Base-by-base conservation (phyloP, 148 eudicot genomes). In the Rhododendron molle region DNA sequence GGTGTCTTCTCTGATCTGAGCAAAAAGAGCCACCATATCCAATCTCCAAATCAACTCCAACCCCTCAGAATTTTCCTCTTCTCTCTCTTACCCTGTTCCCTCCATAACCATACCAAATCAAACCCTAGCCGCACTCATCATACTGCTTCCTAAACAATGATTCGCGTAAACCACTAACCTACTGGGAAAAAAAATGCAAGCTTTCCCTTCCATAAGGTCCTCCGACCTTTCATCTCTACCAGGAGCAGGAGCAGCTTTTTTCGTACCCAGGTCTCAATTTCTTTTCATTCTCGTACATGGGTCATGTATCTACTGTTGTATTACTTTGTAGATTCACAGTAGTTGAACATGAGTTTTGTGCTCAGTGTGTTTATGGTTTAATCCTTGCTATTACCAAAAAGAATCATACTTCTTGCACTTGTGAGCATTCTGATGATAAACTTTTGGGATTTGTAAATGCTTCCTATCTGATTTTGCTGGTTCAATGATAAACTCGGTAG, bases 41-140 rank as follows among this genome's bases (percentile, higher is more conserved):
- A 7, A 26, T n/a, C 72, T 65, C 13, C 72, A n/a, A 26, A 65
- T n/a, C 30, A 65, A 65, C 72, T 65, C 4, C 30, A 26, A 65
- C 32, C 28, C 69, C 12, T 54, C 30, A n/a, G 13, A n/a, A 76
- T 93, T 92, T 93, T 85, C 96, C 98, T 78, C 95, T 1, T 21
- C 72, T 26, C 30, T 65, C 26, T 9, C 14, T 65, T 60, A 10
- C 67, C 67, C 26, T 23, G 9, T 21, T 60, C 11, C 26, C 67
- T 60, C n/a, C 69, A 21, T 3, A 67, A 26, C 5, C 69, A 21
- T 7, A 60, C 28, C 69, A 60, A 60, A 60, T 65, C 1, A 9
- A 65, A n/a, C 32, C 32, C 32, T 26, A 26, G 15, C 4, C 34
- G 5, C 73, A 67, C 72, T 9, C 5, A 10, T 67, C 3, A 3